These are phyloP conservation scores for Hemisphaericaspora subhashii DNA, from an alignment of 1,139 yeast genomes.

Conservation along the genomic window DNA sequence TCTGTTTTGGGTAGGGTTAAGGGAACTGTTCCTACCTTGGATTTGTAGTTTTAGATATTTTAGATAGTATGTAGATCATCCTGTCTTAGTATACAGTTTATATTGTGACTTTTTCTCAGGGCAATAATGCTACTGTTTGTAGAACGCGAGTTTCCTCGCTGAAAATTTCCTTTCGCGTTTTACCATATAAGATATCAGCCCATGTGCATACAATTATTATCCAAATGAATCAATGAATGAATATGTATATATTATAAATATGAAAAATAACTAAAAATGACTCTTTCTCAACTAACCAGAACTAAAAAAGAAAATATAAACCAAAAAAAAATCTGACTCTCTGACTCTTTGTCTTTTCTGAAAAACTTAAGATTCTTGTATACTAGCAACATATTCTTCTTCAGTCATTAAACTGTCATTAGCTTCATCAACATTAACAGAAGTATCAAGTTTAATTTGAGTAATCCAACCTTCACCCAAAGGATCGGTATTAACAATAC, in stretches of 20 bases:
- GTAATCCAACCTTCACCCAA: conserved; percentile 94
- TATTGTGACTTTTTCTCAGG: too few species aligned
- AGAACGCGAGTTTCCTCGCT: background rate
- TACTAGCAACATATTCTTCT: conserved; percentile 64
- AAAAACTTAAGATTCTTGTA: conserved; percentile 37
- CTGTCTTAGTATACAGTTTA: too few species aligned
- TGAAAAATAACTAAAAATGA: background rate
- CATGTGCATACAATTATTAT: too few species aligned
- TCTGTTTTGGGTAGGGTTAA: conserved; percentile 52
- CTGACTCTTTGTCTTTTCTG: too few species aligned
- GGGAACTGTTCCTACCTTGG: conserved; percentile 42
- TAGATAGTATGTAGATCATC: too few species aligned
- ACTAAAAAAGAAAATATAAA: background rate
- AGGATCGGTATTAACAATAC: conserved; percentile 82
- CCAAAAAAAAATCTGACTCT: background rate
- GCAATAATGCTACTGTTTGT: too few species aligned
- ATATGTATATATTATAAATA: conserved; percentile 3
- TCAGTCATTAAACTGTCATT: conserved; percentile 38
- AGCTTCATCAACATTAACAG: conserved; percentile 22
- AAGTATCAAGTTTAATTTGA: conserved; percentile 59
- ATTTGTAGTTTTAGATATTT: too few species aligned
- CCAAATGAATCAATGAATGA: background rate
- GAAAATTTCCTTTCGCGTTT: too few species aligned
- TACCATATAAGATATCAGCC: too few species aligned
- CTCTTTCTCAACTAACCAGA: background rate